Percentiles rank a stretch among this genome's conserved stretches.
Evolutionary conservation across 441 rosid species (phyloP).

Genomic region (Populus hybrid): DNA sequence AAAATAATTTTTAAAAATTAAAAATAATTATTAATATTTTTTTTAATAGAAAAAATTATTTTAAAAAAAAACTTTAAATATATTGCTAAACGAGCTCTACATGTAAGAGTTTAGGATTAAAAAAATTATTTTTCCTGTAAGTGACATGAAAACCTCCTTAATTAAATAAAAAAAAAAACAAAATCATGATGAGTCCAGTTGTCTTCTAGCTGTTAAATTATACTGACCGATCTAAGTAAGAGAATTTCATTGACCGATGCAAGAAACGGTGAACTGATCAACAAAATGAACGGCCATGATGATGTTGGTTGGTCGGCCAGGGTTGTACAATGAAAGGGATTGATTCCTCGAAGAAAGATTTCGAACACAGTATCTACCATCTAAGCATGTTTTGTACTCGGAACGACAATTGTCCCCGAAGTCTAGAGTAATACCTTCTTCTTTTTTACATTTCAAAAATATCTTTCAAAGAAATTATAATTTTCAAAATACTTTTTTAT

Average conservation of each 20-base stretch:
- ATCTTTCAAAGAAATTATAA: no score
- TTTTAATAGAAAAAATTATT: no score
- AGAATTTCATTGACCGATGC: background rate
- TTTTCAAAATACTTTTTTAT: no score
- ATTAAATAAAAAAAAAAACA: background rate
- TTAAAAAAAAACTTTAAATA: no score
- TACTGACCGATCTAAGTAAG: background rate
- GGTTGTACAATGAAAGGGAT: background rate
- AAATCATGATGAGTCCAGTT: background rate
- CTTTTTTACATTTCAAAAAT: no score
- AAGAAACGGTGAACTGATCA: background rate
- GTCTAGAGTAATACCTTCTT: background rate
- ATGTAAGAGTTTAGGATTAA: no score
- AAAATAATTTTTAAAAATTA: no score
- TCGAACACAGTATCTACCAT: background rate
- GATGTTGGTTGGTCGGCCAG: no score
- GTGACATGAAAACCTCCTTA: no score
- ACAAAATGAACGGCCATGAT: conserved; percentile 2
- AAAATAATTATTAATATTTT: no score
- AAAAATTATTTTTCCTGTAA: no score
- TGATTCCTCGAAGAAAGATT: background rate
- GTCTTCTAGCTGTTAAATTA: background rate
- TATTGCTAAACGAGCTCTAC: no score
- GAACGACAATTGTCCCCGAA: background rate
- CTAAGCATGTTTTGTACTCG: background rate